Base-by-base conservation (phyloP, 768 basidiomycete genomes). In the Termitomyces heimii region DNA sequence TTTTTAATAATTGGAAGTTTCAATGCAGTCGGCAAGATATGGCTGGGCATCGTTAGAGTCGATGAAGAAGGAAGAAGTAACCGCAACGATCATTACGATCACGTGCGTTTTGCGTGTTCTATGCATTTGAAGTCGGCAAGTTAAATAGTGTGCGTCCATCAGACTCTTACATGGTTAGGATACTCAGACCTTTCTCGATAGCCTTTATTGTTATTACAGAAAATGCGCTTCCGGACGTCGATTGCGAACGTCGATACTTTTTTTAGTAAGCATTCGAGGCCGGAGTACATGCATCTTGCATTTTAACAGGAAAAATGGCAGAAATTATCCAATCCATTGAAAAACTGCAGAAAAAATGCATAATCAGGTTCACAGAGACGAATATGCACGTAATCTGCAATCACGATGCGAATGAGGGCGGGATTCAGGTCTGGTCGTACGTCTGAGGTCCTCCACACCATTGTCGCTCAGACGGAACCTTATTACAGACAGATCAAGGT, bases 311-410 rank as follows among this genome's bases (percentile, higher is more conserved):
- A 22, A 29, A 7, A 51, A 31, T 20, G 29, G 2, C 18, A 94
- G 92, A 82, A 44, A 83, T 93, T 44, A 82, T 91, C 8, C 91
- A 93, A 70, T 80, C 89, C 0, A 76, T 94, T 22, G 91, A 92
- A 66, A 92, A 89, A 63, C 73, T 93, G 20, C 88, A 93, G 70
- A 92, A 91, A 70, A 85, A 78, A 76, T 92, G 89, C 62, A 84
- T 91, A 56, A 83, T 94, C 67, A 86, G 85, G 69, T 89, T 93
- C 65, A 84, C 83, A 0, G 84, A 88, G 64, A 76, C 75, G 14
- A 82, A 82, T 37, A 85, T 94, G 77, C 85, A 86, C 59, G 83
- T 94, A 57, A 93, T 95, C 54, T 94, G 93, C 75, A 86, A 88
- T 57, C 82, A 77, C 50, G 89, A 92, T 54, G 81, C 82, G 39